phyloP scores from a whole-genome alignment of 345 rosid species.

The Dimocarpus longan region DNA sequence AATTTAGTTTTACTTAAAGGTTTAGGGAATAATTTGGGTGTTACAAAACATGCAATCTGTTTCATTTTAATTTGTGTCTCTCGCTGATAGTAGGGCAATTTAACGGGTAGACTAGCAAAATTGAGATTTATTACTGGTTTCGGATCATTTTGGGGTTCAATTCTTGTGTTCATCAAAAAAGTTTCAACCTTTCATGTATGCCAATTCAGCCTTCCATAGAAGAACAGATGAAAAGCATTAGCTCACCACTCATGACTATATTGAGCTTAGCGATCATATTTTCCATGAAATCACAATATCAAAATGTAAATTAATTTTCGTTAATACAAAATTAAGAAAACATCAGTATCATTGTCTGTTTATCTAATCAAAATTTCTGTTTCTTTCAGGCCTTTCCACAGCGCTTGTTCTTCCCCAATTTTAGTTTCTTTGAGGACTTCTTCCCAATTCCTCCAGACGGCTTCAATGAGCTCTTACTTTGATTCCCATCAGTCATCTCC shows the following conservation, averaged over 20 bases:
- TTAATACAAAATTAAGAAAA: background rate
- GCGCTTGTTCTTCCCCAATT: constrained; percentile 62
- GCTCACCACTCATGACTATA: background rate
- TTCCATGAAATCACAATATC: background rate
- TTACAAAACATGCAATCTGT: too few relatives aligned
- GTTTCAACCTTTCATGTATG: background rate
- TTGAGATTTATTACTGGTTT: constrained; percentile 34
- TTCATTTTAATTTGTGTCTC: too few relatives aligned
- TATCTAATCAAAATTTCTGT: constrained; percentile 26
- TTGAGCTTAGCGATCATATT: background rate
- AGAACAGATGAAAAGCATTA: background rate
- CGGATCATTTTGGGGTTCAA: constrained; percentile 10
- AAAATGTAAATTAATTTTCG: background rate
- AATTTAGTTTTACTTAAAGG: too few relatives aligned
- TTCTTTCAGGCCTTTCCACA: constrained; percentile 61
- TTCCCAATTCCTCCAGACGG: constrained; percentile 58
- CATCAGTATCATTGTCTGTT: background rate
- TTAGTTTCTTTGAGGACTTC: constrained; percentile 73
- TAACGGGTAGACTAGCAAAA: too few relatives aligned
- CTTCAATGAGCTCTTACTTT: constrained; percentile 49
- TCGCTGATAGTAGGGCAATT: too few relatives aligned
- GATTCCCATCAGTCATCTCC: constrained; percentile 60
- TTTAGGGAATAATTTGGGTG: too few relatives aligned
- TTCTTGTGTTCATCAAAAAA: background rate
- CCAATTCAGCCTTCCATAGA: background rate